Percentiles rank a stretch among this genome's conserved stretches.
Conservation (phyloP, 139 green algal species). For the Volvox reticuliferus region DNA sequence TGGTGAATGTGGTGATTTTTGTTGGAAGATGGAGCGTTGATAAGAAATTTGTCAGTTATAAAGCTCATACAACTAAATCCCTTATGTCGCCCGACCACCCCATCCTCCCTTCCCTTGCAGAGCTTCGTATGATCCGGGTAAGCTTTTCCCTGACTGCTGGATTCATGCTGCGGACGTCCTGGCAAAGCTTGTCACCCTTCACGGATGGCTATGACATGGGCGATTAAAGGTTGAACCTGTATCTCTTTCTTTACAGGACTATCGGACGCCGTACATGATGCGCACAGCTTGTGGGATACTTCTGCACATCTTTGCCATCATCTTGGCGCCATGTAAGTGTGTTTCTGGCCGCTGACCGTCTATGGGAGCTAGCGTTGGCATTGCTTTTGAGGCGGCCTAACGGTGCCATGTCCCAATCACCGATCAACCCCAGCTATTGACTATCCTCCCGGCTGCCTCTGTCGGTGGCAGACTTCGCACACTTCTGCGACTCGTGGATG, state of each 20-base stretch:
- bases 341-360: neutral
- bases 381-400: no score
- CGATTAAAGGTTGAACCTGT: no score
- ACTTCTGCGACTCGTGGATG: slow-evolving; percentile 58
- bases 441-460: neutral
- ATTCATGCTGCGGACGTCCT: no score
- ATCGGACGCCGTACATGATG: slow-evolving; percentile 62
- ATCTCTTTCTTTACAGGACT: slow-evolving; percentile 27
- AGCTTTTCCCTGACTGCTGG: neutral
- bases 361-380: neutral
- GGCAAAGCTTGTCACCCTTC: no score
- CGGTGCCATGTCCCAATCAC: no score
- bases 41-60: no score
- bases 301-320: slow-evolving; percentile 66
- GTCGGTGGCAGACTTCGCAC: slow-evolving; percentile 58
- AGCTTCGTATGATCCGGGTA: slow-evolving; percentile 41
- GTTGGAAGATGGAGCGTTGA: no score
- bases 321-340: slow-evolving; percentile 48
- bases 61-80: no score
- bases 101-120: neutral
- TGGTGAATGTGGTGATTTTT: no score
- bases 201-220: no score
- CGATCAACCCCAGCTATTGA: no score
- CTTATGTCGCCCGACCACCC: no score
- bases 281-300: slow-evolving; percentile 57